Percentiles rank a stretch among this genome's conserved stretches.
These are phyloP conservation scores for Raddia distichophylla DNA, from an alignment of 176 grass and related monocot genomes.

Conservation along the genomic window DNA sequence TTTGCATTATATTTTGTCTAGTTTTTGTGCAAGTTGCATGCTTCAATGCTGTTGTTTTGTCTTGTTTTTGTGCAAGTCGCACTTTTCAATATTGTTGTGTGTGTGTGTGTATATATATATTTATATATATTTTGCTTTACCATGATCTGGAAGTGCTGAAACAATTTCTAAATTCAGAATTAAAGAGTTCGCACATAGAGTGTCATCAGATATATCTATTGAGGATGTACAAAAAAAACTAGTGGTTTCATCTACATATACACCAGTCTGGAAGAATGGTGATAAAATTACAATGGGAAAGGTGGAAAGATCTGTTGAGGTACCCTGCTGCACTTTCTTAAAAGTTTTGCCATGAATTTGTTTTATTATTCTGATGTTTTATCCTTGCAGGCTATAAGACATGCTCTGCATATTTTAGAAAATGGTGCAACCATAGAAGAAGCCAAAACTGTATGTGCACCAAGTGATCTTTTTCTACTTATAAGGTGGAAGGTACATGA, in stretches of 20 bases:
- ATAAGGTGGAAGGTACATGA: slow-evolving; percentile 63
- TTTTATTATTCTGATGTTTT: slow-evolving; percentile 32
- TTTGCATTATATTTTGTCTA: neutral
- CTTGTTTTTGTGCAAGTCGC: neutral
- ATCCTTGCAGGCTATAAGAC: slow-evolving; percentile 52
- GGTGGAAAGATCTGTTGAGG: slow-evolving; percentile 73
- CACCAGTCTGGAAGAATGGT: slow-evolving; percentile 22
- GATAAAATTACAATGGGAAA: slow-evolving; percentile 59
- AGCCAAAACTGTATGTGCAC: slow-evolving; percentile 58
- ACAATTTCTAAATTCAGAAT: slow-evolving; percentile 50
- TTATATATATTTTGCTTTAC: neutral
- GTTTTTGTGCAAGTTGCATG: slow-evolving; percentile 17
- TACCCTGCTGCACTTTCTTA: slow-evolving; percentile 37
- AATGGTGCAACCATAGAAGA: slow-evolving; percentile 52
- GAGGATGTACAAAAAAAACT: slow-evolving; percentile 55
- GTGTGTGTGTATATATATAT: too few species aligned
- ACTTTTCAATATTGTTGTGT: neutral
- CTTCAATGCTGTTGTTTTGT: slow-evolving; percentile 2
- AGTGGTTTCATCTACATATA: slow-evolving; percentile 53
- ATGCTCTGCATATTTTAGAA: slow-evolving; percentile 63
- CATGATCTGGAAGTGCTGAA: slow-evolving; percentile 11
- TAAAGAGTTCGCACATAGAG: slow-evolving; percentile 42
- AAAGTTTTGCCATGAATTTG: slow-evolving; percentile 10
- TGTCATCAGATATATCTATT: slow-evolving; percentile 50
- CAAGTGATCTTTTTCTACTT: slow-evolving; percentile 55